Conservation (phyloP, 345 rosid species). For the Aegle marmelos region DNA sequence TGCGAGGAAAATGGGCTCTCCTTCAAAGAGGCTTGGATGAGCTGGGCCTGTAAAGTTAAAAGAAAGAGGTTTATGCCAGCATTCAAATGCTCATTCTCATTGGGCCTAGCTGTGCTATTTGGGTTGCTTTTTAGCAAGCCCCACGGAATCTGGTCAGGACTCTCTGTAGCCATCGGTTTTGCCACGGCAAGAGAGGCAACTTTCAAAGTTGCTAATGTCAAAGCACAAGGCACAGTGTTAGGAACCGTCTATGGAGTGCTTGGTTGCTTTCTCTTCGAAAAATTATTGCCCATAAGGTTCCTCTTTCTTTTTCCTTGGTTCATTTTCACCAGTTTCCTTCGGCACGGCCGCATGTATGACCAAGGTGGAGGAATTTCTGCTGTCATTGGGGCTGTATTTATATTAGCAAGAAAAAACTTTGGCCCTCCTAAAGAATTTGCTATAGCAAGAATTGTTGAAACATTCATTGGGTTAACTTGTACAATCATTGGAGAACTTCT, state of each 20-base stretch:
- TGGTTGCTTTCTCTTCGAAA: constrained; percentile 72
- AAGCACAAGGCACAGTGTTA: constrained; percentile 86
- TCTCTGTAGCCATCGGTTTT: constrained; percentile 63
- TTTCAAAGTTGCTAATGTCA: constrained; percentile 70
- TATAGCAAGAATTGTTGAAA: constrained; percentile 68
- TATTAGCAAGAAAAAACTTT: constrained; percentile 70
- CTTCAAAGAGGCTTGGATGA: constrained; percentile 16
- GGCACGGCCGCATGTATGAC: constrained; percentile 71
- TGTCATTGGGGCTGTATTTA: constrained; percentile 68
- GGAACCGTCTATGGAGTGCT: constrained; percentile 88
- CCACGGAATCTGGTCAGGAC: constrained; percentile 77
- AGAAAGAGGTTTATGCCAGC: constrained; percentile 51
- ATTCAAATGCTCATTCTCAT: constrained; percentile 53
- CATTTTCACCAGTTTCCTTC: constrained; percentile 58
- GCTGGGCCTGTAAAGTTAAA: constrained; percentile 16
- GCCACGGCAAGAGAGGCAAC: constrained; percentile 71
- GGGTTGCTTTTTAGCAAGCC: constrained; percentile 68
- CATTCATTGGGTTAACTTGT: constrained; percentile 70
- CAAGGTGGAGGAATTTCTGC: constrained; percentile 89
- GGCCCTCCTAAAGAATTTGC: constrained; percentile 86
- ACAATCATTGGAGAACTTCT: constrained; percentile 57
- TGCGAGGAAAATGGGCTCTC: constrained; percentile 24
- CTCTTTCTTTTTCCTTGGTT: constrained; percentile 86
- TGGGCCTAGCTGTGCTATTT: constrained; percentile 61
- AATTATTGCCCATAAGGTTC: constrained; percentile 62